Evolutionary conservation across 306 rosid species (phyloP), one percentile per base, ranked within the genome.

Genomic region (Psophocarpus tetragonolobus): DNA sequence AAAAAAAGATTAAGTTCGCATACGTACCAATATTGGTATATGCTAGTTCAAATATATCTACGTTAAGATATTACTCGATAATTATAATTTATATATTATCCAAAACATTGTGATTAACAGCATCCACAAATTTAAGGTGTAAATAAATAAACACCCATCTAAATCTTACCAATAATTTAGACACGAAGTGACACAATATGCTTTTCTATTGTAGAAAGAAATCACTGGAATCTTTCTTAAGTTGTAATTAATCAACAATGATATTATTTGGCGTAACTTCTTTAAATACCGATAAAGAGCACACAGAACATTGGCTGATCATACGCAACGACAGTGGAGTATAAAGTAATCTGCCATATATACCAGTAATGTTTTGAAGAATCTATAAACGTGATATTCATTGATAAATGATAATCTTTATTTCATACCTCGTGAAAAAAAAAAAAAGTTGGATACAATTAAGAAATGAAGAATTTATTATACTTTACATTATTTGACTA

Each of bases 131-230:
- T 26, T 45, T 58, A 68, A 48, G 51, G 33, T 53, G 21, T 57
- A 58, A 45, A 35, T n/a, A 47, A 45, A 64, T 47, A 60, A 64
- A 41, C 60, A 53, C 44, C 33, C 7, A 29, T 57, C 3, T 45
- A 67, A 67, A 67, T 56, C 66, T 58, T 50, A 48, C 54, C 74
- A 85, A 81, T 85, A 61, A 85, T 85, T 81, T 84, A 68, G 70
- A 68, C 70, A 35, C 58, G 85, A 81, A 81, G 68, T 85, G 88
- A 81, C 88, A 78, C 26, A 66, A 81, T 81, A 78, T 85, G 70
- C 66, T 72, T 81, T 45, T 71, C 32, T 14, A 60, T 38, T 41
- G 41, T 32, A 17, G 77, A 50, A 42, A 51, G 50, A 51, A 73
- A 48, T 48, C 36, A 2, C 20, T 51, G 23, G 83, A 85, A 73